Conservation (phyloP, 306 rosid genomes). For the Citrullus amarus region DNA sequence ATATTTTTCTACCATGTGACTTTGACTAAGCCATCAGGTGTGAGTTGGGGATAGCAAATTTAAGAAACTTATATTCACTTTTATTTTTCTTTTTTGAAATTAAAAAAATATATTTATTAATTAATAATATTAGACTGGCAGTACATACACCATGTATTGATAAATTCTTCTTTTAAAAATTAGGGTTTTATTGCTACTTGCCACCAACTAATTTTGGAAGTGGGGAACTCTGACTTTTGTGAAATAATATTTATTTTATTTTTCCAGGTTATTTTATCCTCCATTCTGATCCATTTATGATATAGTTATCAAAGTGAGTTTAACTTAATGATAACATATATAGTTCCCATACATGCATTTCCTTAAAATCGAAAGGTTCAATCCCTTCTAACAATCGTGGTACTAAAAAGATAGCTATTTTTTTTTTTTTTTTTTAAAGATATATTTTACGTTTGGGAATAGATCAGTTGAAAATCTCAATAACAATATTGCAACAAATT, state of each 20-base stretch:
- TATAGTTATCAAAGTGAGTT: neutral
- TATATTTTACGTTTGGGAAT: too few species aligned
- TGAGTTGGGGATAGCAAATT: neutral
- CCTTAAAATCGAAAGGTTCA: too few species aligned
- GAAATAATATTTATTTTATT: neutral
- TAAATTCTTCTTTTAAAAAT: neutral
- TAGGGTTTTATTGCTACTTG: neutral
- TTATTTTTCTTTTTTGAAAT: neutral
- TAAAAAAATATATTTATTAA: neutral
- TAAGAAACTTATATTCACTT: neutral
- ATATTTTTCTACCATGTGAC: neutral
- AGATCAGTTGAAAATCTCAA: too few species aligned
- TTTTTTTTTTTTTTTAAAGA: too few species aligned
- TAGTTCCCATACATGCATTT: too few species aligned
- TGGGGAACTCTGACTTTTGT: neutral
- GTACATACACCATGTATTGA: neutral
- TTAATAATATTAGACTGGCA: constrained; percentile 4
- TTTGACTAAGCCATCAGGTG: neutral
- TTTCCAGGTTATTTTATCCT: neutral
- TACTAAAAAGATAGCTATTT: too few species aligned
- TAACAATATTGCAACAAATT: too few species aligned
- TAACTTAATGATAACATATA: too few species aligned
- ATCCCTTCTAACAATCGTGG: too few species aligned
- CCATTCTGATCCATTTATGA: neutral
- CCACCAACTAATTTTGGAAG: constrained; percentile 5